These are phyloP conservation scores for Croton setiger DNA, from an alignment of 441 rosid species.

Conservation along the genomic window DNA sequence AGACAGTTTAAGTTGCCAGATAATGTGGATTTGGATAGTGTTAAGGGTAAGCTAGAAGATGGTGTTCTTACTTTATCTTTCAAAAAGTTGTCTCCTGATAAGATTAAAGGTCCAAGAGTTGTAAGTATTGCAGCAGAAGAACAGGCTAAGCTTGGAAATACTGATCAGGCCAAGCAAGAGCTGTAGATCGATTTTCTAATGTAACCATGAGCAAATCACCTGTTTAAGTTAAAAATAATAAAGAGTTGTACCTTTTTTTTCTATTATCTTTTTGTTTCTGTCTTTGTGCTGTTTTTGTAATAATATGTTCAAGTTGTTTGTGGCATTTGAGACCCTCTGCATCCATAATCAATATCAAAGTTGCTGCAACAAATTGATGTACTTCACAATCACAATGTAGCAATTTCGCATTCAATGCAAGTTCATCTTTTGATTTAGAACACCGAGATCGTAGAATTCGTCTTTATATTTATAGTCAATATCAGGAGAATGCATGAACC, in stretches of 20 bases:
- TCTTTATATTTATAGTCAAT: too few species aligned
- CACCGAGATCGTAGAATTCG: too few species aligned
- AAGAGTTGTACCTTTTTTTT: background rate
- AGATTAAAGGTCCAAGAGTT: slow-evolving; percentile 51
- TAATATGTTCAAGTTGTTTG: too few species aligned
- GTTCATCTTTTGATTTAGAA: too few species aligned
- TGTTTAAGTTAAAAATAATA: background rate
- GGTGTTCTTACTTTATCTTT: slow-evolving; percentile 57
- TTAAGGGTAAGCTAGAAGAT: slow-evolving; percentile 61
- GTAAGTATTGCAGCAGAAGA: slow-evolving; percentile 49
- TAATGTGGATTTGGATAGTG: slow-evolving; percentile 57
- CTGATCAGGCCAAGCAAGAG: background rate
- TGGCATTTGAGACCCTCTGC: too few species aligned
- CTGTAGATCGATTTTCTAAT: background rate
- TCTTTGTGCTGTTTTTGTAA: background rate
- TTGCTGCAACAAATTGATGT: too few species aligned
- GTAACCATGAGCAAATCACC: background rate
- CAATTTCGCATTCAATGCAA: too few species aligned
- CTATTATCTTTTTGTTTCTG: too few species aligned
- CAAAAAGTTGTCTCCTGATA: slow-evolving; percentile 53
- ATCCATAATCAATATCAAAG: too few species aligned
- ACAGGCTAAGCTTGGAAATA: background rate
- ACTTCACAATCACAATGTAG: too few species aligned
- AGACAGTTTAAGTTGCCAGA: slow-evolving; percentile 71
- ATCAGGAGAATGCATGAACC: slow-evolving; percentile 1